Evolutionary conservation across 2,329 filamentous ascomycete species (phyloP).

Genomic region (Penicillium rolfsii): DNA sequence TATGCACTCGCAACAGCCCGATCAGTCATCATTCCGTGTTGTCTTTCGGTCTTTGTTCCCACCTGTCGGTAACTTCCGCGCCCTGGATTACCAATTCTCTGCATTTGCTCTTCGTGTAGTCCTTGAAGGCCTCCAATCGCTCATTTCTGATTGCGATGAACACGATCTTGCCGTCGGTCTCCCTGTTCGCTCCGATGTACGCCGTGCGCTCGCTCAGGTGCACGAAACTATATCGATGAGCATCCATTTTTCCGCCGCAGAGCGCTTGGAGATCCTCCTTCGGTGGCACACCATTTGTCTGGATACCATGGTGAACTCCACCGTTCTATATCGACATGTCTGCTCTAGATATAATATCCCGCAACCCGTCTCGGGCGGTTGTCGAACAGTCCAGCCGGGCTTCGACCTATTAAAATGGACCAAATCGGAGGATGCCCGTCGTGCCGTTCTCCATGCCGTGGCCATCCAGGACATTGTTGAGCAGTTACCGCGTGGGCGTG

Average conservation of each 20-base stretch:
- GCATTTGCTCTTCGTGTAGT: constrained; percentile 49
- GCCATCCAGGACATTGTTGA: constrained; percentile 54
- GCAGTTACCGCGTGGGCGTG: constrained; percentile 49
- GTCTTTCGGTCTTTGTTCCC: constrained; percentile 49
- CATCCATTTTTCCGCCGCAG: constrained; percentile 40
- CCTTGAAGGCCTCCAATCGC: constrained; percentile 50
- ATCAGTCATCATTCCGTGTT: constrained; percentile 44
- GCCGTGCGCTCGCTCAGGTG: constrained; percentile 45
- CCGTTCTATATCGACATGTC: constrained; percentile 44
- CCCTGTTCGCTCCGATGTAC: constrained; percentile 45
- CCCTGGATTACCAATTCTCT: constrained; percentile 41
- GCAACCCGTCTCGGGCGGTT: constrained; percentile 46
- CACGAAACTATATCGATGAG: constrained; percentile 45
- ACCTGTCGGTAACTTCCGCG: constrained; percentile 33
- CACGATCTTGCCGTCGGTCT: constrained; percentile 46
- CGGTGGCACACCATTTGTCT: constrained; percentile 53
- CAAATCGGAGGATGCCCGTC: constrained; percentile 44
- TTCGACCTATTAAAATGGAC: constrained; percentile 48
- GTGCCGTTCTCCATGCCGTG: constrained; percentile 49
- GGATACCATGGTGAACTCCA: constrained; percentile 47
- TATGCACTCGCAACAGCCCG: constrained; percentile 37
- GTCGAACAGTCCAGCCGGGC: constrained; percentile 29
- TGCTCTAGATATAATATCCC: constrained; percentile 45
- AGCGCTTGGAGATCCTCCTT: constrained; percentile 47
- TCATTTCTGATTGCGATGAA: constrained; percentile 47